These are phyloP conservation scores for Astragalus membranaceus DNA, from an alignment of 306 rosid genomes.

Conservation along the genomic window DNA sequence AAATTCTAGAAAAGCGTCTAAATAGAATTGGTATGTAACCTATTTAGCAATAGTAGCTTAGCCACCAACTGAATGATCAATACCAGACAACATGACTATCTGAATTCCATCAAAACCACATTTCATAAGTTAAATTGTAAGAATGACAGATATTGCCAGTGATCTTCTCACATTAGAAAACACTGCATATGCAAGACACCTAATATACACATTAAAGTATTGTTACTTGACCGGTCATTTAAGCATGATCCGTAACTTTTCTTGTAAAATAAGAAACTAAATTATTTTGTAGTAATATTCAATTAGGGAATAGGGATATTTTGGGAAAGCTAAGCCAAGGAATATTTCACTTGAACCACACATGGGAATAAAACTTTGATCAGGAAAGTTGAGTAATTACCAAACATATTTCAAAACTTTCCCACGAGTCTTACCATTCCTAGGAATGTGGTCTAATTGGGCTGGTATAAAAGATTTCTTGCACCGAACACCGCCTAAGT, in stretches of 20 bases:
- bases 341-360: too few relatives aligned
- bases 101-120: background rate
- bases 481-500: background rate
- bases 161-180: background rate
- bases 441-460: background rate
- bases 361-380: background rate
- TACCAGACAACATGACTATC: background rate
- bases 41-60: background rate
- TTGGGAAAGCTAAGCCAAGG: too few relatives aligned
- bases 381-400: background rate
- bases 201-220: background rate
- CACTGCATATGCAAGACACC: background rate
- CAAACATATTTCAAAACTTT: background rate
- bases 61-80: slow-evolving; percentile 5
- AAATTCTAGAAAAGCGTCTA: background rate
- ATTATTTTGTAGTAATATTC: background rate
- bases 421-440: background rate
- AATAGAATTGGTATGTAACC: background rate
- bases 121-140: background rate
- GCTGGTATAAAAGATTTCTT: background rate
- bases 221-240: background rate
- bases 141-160: background rate
- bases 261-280: background rate
- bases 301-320: too few relatives aligned
- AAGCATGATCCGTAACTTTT: background rate